These are phyloP conservation scores for Stropharia rugosoannulata DNA, from an alignment of 768 basidiomycete species.

Conservation along the genomic window DNA sequence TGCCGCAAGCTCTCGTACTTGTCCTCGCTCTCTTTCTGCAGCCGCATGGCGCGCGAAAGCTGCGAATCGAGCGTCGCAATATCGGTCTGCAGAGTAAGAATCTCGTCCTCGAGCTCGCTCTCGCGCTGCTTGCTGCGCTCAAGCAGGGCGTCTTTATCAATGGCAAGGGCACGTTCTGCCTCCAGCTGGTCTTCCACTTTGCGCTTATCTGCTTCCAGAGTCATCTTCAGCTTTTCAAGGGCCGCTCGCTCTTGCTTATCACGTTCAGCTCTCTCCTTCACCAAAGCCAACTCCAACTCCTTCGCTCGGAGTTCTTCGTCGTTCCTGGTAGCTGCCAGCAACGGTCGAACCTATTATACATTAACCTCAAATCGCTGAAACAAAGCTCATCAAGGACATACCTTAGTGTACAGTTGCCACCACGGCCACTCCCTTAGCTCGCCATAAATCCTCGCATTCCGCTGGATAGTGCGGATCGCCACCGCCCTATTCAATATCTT, in stretches of 20 bases:
- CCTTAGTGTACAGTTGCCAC: constrained; percentile 98
- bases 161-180: constrained; percentile 72
- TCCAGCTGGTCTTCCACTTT: constrained; percentile 80
- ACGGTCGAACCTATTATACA: constrained; percentile 72
- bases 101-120: constrained; percentile 82
- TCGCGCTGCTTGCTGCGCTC: constrained; percentile 87
- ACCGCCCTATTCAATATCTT: constrained; percentile 92
- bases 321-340: constrained; percentile 88
- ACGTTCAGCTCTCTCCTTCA: constrained; percentile 83
- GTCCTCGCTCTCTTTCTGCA: constrained; percentile 80
- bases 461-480: constrained; percentile 90
- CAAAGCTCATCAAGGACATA: constrained; percentile 20
- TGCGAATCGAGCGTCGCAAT: constrained; percentile 85
- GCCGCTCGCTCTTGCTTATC: constrained; percentile 81
- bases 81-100: constrained; percentile 76
- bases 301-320: constrained; percentile 92
- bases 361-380: not conserved
- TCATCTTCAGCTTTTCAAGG: constrained; percentile 77
- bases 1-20: constrained; percentile 68
- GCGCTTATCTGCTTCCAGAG: constrained; percentile 80
- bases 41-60: constrained; percentile 72
- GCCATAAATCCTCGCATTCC: constrained; percentile 89
- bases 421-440: constrained; percentile 95
- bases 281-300: constrained; percentile 76
- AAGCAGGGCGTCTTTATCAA: constrained; percentile 83